Base-by-base conservation (phyloP, 495 filamentous ascomycete genomes). In the Halenospora varia region DNA sequence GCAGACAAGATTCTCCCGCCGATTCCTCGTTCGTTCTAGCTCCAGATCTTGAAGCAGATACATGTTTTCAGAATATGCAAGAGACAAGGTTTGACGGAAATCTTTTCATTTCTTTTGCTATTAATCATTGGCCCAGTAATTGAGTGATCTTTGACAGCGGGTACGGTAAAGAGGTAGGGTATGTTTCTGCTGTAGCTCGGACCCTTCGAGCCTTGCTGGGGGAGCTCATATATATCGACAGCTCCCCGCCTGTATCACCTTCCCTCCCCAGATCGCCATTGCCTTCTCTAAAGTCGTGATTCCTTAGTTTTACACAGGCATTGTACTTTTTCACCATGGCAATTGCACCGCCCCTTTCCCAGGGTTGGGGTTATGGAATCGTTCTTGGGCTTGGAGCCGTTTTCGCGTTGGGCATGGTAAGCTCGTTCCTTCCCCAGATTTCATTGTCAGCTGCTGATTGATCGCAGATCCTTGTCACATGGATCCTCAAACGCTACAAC, bases 401-500 rank as follows among this genome's bases (percentile, higher is more conserved):
- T 41, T 94, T 94, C 74, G 88, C 90, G 10, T 70, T 92, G 58
- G 75, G 86, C 57, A 90, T 91, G 90, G 88, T 91, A 65, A 78
- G 74, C 42, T 25, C 35, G 1, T 47, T 25, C 17, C 0, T 2
- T 19, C 40, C 10, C 19, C 13, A 56, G 29, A 18, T 25, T 22
- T 51, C 25, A 26, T 10, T n/a, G 25, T n/a, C 13, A 41, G 15
- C 25, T 62, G 15, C 17, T 46, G 40, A 25, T 9, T 60, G 53
- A 64, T n/a, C 57, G 61, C 75, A 75, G 78, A 78, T 84, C 49
- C 67, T 84, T 47, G 88, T 88, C 23, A 95, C 90, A 10, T 91
- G 85, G 77, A 81, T 88, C 51, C 74, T 95, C 54, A 90, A 87
- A 67, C 76, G 88, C 66, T 97, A 96, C 68, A 93, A 96, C 69